Evolutionary conservation across 495 filamentous ascomycete genomes (phyloP), one percentile per base, ranked within the genome.

Genomic region (Daldinia grandis): DNA sequence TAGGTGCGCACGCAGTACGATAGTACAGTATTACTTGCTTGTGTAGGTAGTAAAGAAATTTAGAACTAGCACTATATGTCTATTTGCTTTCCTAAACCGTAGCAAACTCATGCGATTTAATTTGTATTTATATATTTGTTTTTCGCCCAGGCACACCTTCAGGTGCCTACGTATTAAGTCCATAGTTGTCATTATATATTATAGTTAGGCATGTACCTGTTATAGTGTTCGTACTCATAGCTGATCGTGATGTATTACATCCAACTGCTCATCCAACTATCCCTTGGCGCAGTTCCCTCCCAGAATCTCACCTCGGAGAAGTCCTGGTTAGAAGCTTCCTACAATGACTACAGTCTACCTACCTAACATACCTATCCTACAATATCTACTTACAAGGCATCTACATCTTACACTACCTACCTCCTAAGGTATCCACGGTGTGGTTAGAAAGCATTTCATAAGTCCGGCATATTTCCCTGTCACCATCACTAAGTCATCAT

Each of bases 301-400:
- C 30, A 7, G 53, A 5, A 17, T 40, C n/a, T n/a, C n/a, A n/a
- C 42, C 55, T 35, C 56, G 47, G 44, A 35, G 24, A 28, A 37
- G 25, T 27, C 40, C 19, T 42, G 56, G 60, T 47, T 69, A 47
- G 47, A 60, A 37, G 60, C 58, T 54, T 69, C 42, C n/a, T 63
- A 33, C 19, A 35, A 31, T 60, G 33, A 21, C 60, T 56, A 60
- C 54, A 69, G 60, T 19, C 53, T 60, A 47, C 60, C 33, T 63
- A 33, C n/a, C n/a, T n/a, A n/a, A n/a, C 17, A 5, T 21, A 38
- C 4, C 28, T 53, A 35, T 35, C 31, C 31, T 35, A 12, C 1
- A 14, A 35, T 35, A 12, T 35, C 1, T 35, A 1, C 10, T 40
- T 40, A 17, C n/a, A 40, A 40, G 37, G 37, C 17, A 40, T 21